Evolutionary conservation across 805 yeast genomes (phyloP), one percentile per base, ranked within the genome.

Genomic region (Millerozyma miso): DNA sequence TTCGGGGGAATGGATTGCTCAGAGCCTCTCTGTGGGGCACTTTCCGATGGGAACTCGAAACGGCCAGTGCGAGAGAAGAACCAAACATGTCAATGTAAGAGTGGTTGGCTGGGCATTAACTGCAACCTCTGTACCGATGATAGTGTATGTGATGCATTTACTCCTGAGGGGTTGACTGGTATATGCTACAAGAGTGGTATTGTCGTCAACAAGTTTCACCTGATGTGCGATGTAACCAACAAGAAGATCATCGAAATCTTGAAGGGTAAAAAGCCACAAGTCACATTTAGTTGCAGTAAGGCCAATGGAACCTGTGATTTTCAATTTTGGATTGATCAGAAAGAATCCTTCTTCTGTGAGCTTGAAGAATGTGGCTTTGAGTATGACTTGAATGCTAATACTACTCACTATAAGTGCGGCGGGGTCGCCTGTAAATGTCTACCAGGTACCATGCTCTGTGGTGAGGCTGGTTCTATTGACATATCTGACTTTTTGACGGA

Each of bases 1-100:
- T 93, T 84, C 67, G 97, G 96, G 3, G 97, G 98, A 5, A 80
- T 81, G 54, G 97, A 93, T 60, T 93, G 99, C 63, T 76, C 88
- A 1, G 76, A 77, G 53, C 97, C 99, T 0, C 62, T 78, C 31
- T 93, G 99, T 69, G 99, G 98, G 1, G 73, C 88, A 0, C 70
- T 90, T 14, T 63, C 81, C 0, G 81, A 79, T 47, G 89, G 86
- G 29, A 67, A 68, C 35, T 67, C 70, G 43, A 60, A 68, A 29
- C 73, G 98, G 44, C 96, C 96, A 0, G 51, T 75, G 10, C 70
- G 93, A 55, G 64, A 77, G 4, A 67, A 67, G 17, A 76, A 73
- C 12, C 63, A 73, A 1, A 51, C 71, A 0, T 93, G 99, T 64
- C 68, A 68, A 0, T 91, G 99, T 65, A 76, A 77, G 39, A 73